A percentile compares a stretch with the other conserved stretches of the same genome.
phyloP scores from a whole-genome alignment of 2,329 filamentous ascomycete species.

The Fusarium sp. region DNA sequence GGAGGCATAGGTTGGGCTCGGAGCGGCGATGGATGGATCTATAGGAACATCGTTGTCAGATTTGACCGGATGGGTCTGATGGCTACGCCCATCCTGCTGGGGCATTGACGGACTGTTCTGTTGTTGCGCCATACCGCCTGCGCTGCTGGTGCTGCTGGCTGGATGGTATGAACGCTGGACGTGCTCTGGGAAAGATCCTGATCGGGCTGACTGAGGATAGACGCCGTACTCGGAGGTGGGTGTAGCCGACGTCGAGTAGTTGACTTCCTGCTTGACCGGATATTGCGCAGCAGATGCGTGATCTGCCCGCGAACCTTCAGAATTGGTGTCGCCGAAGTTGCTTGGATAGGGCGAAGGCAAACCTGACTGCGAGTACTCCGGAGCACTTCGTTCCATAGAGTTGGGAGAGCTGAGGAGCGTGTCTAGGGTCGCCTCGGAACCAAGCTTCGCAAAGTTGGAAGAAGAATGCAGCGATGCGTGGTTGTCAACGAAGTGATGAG shows the following conservation, averaged over 20 bases:
- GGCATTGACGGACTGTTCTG: constrained; percentile 96
- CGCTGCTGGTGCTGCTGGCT: constrained; percentile 75
- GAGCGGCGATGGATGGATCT: constrained; percentile 97
- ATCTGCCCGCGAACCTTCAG: constrained; percentile 90
- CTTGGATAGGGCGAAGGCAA: constrained; percentile 79
- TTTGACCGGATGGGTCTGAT: constrained; percentile 81
- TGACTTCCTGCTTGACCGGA: constrained; percentile 82
- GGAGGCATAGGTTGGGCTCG: constrained; percentile 85
- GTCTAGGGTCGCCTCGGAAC: constrained; percentile 45
- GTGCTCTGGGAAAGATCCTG: constrained; percentile 87
- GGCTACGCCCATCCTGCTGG: constrained; percentile 82
- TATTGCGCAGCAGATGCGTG: constrained; percentile 94
- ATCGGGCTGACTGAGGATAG: constrained; percentile 79
- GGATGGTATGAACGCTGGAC: constrained; percentile 86
- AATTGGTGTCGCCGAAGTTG: constrained; percentile 75
- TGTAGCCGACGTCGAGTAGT: constrained; percentile 81
- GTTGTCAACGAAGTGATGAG: constrained; percentile 48
- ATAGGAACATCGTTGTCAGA: constrained; percentile 98
- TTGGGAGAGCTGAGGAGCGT: constrained; percentile 43
- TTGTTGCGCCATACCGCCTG: constrained; percentile 93
- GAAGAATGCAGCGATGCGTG: constrained; percentile 40
- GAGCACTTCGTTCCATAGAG: constrained; percentile 70
- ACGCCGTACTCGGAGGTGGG: constrained; percentile 90
- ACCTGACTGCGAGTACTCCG: constrained; percentile 89
- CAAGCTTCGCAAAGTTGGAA: constrained; percentile 37